phyloP scores from a whole-genome alignment of 139 green algal genomes.

The Chlamydomonas asymmetrica region DNA sequence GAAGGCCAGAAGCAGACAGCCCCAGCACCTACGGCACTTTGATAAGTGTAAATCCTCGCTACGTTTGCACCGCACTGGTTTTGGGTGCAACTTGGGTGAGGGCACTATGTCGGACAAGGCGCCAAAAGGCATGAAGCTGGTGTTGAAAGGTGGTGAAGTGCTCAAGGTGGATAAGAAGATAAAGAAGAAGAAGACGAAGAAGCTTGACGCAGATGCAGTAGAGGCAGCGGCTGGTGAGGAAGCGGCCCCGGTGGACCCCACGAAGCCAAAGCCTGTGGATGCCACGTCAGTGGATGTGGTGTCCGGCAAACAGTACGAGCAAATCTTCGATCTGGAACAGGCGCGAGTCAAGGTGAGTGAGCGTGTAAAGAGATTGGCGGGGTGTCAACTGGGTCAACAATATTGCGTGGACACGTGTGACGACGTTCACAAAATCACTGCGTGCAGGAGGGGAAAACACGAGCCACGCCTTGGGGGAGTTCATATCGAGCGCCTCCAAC shows the following conservation, averaged over 20 bases:
- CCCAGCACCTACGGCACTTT: too few species aligned
- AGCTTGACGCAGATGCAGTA: neutral
- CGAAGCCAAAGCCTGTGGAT: slow-evolving; percentile 17
- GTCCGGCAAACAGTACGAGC: slow-evolving; percentile 38
- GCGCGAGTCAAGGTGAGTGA: slow-evolving; percentile 29
- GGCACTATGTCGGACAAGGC: too few species aligned
- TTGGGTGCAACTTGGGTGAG: too few species aligned
- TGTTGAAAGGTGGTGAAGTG: too few species aligned
- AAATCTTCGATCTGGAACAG: slow-evolving; percentile 43
- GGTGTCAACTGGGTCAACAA: too few species aligned
- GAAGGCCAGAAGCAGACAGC: too few species aligned
- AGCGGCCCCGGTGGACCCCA: neutral
- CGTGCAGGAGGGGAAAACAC: slow-evolving; percentile 33
- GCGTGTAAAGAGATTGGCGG: too few species aligned
- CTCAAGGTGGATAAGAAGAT: slow-evolving; percentile 36
- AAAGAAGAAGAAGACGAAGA: slow-evolving; percentile 32
- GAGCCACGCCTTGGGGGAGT: slow-evolving; percentile 42
- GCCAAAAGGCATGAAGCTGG: too few species aligned
- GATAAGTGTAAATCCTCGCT: too few species aligned
- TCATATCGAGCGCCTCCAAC: slow-evolving; percentile 28
- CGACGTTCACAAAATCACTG: neutral
- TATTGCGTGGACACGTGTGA: neutral
- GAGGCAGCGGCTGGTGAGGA: neutral
- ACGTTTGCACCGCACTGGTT: too few species aligned
- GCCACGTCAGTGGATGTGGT: slow-evolving; percentile 24